A percentile compares a stretch with the other conserved stretches of the same genome.
These are phyloP conservation scores for Corrigiola litoralis DNA, from an alignment of 179 eudicot species.

Conservation along the genomic window DNA sequence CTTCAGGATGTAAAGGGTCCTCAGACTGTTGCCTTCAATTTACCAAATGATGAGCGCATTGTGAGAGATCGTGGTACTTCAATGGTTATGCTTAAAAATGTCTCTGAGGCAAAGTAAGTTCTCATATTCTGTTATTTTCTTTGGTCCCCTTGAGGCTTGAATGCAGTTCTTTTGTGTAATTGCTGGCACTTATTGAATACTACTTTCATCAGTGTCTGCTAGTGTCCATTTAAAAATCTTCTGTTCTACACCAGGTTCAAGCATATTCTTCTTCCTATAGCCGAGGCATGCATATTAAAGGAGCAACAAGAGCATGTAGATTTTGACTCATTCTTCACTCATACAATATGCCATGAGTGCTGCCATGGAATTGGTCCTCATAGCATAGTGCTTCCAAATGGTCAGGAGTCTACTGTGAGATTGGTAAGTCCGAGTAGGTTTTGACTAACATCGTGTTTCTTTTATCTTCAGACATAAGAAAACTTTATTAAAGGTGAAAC, in stretches of 20 bases:
- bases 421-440: conserved; percentile 48
- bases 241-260: conserved; percentile 55
- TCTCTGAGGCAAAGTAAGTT: conserved; percentile 94
- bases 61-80: conserved; percentile 96
- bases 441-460: not conserved
- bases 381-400: conserved; percentile 77
- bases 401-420: conserved; percentile 89
- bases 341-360: conserved; percentile 97
- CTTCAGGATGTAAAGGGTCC: conserved; percentile 97
- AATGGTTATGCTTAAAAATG: conserved; percentile 98
- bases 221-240: not conserved
- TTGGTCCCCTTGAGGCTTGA: conserved; percentile 2
- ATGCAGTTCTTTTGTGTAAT: conserved; percentile 5
- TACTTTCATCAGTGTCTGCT: not conserved
- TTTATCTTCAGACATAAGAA: not conserved
- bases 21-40: conserved; percentile 97
- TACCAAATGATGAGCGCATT: conserved; percentile 96
- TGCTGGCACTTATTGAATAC: not conserved
- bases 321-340: conserved; percentile 96
- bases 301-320: conserved; percentile 79
- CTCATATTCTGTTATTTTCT: conserved; percentile 1
- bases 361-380: conserved; percentile 99
- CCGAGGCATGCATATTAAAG: conserved; percentile 60
- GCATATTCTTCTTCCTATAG: conserved; percentile 90
- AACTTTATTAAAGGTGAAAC: not conserved